Conservation (phyloP, 257 asterid genomes). For the Mitragyna speciosa region DNA sequence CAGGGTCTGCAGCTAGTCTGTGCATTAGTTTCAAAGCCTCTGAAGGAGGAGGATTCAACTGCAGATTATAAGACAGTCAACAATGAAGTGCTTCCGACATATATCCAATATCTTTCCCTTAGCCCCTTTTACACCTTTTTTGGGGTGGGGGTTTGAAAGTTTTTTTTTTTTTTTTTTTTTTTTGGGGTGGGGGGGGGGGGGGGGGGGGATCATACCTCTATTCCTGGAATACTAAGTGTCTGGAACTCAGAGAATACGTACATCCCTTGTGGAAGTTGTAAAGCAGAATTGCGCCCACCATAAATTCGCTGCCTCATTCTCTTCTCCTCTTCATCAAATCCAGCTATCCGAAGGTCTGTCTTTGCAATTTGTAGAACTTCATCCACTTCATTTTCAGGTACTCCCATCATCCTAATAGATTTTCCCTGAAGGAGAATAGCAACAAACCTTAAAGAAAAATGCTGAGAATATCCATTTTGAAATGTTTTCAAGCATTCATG, state of each 20-base stretch:
- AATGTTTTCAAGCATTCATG: background rate
- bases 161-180: too few species aligned
- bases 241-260: slow-evolving; percentile 76
- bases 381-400: slow-evolving; percentile 70
- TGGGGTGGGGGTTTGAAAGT: too few species aligned
- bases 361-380: slow-evolving; percentile 61
- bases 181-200: too few species aligned
- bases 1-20: slow-evolving; percentile 95
- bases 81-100: too few species aligned
- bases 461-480: background rate
- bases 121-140: too few species aligned
- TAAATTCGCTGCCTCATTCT: slow-evolving; percentile 60
- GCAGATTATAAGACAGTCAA: slow-evolving; percentile 29
- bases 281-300: slow-evolving; percentile 31
- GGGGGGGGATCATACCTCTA: slow-evolving; percentile 48
- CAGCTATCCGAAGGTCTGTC: slow-evolving; percentile 73
- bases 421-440: slow-evolving; percentile 53
- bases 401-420: slow-evolving; percentile 91
- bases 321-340: slow-evolving; percentile 86
- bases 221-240: slow-evolving; percentile 79
- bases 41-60: slow-evolving; percentile 85
- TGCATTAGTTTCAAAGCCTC: slow-evolving; percentile 82
- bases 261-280: slow-evolving; percentile 72
- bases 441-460: background rate
- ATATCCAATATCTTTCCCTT: too few species aligned